phyloP scores from a whole-genome alignment of 352 stramenopile species.

The Pythium guiyangense region DNA sequence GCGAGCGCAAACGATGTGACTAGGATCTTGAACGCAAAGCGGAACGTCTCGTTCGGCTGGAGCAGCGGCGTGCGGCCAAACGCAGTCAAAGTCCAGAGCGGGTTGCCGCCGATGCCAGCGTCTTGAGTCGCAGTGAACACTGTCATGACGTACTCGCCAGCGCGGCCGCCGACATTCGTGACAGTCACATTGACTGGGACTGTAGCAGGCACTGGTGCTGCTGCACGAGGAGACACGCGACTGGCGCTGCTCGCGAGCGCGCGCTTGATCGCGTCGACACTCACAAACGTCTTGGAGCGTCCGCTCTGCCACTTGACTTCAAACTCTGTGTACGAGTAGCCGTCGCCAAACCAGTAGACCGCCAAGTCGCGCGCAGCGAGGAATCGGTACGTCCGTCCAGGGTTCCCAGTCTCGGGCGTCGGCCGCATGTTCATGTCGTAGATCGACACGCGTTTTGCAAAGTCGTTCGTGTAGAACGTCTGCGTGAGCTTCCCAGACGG shows the following conservation, averaged over 20 bases:
- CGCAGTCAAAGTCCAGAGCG: slow-evolving; percentile 41
- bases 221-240: slow-evolving; percentile 10
- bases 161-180: slow-evolving; percentile 33
- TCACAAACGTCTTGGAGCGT: slow-evolving; percentile 10
- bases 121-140: slow-evolving; percentile 29
- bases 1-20: slow-evolving; percentile 36
- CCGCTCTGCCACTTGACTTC: slow-evolving; percentile 27
- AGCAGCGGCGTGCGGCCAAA: slow-evolving; percentile 54
- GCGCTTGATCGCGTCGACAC: slow-evolving; percentile 10
- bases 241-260: slow-evolving; percentile 3
- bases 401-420: slow-evolving; percentile 40
- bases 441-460: slow-evolving; percentile 43
- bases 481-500: slow-evolving; percentile 61
- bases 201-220: slow-evolving; percentile 6
- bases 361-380: slow-evolving; percentile 36
- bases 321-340: slow-evolving; percentile 80
- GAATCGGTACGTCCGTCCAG: slow-evolving; percentile 85
- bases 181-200: slow-evolving; percentile 28
- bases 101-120: slow-evolving; percentile 23
- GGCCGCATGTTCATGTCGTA: slow-evolving; percentile 88
- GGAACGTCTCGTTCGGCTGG: slow-evolving; percentile 14
- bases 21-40: slow-evolving; percentile 29
- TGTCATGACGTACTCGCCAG: slow-evolving; percentile 40
- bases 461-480: slow-evolving; percentile 64
- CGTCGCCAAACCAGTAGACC: slow-evolving; percentile 75